Conservation (phyloP, 1,284 basidiomycete genomes). For the Ganoderma sinense region DNA sequence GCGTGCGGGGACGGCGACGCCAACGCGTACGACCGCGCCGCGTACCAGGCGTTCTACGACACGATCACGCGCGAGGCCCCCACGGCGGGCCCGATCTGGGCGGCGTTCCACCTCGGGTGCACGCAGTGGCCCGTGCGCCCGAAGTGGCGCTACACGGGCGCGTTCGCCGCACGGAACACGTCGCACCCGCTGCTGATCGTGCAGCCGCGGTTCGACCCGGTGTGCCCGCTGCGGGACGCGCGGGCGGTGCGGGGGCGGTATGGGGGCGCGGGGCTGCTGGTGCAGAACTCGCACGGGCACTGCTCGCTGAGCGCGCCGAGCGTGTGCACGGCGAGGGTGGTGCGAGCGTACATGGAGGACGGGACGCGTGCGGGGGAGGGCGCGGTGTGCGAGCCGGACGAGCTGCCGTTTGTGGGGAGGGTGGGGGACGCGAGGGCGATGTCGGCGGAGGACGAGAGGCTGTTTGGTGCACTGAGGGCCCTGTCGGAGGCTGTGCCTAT, state of each 20-base stretch:
- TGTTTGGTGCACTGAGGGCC: slow-evolving; percentile 8
- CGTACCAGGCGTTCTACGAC: slow-evolving; percentile 31
- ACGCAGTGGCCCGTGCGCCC: slow-evolving; percentile 25
- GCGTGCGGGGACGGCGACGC: slow-evolving; percentile 50
- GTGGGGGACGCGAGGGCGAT: not conserved
- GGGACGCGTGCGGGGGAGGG: slow-evolving; percentile 49
- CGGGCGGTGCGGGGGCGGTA: slow-evolving; percentile 25
- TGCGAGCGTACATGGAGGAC: slow-evolving; percentile 49
- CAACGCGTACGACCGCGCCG: slow-evolving; percentile 28
- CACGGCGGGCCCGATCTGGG: slow-evolving; percentile 36
- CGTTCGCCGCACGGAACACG: slow-evolving; percentile 23
- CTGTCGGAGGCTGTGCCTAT: slow-evolving; percentile 9
- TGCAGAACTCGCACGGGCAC: slow-evolving; percentile 43
- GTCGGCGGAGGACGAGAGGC: slow-evolving; percentile 4
- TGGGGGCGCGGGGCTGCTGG: slow-evolving; percentile 26
- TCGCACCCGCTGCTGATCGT: slow-evolving; percentile 39
- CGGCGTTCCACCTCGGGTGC: slow-evolving; percentile 21
- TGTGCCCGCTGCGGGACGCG: slow-evolving; percentile 28
- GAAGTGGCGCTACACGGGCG: slow-evolving; percentile 29
- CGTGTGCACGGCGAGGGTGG: slow-evolving; percentile 48
- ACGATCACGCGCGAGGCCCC: slow-evolving; percentile 41
- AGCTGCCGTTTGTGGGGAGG: slow-evolving; percentile 16
- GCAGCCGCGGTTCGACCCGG: slow-evolving; percentile 29
- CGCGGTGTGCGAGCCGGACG: slow-evolving; percentile 45
- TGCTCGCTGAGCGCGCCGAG: slow-evolving; percentile 50